phyloP scores from a whole-genome alignment of 176 grass and related monocot genomes.

The Puccinellia tenuiflora region DNA sequence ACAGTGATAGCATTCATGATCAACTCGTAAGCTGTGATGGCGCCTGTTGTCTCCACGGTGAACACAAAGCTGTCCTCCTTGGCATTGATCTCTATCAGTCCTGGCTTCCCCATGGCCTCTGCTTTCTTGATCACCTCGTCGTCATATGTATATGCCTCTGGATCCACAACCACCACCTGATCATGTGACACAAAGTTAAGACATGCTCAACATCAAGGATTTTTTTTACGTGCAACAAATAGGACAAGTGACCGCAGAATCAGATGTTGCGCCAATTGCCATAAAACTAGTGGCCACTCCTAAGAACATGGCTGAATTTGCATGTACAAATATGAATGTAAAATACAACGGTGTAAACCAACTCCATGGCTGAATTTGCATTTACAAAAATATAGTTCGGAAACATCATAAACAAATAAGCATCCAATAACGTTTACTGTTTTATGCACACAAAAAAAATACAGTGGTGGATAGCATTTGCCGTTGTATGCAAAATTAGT shows the following conservation, averaged over 20 bases:
- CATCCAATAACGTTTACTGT: not conserved
- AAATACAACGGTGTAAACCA: not conserved
- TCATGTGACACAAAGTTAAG: not conserved
- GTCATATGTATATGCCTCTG: conserved; percentile 82
- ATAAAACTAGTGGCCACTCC: not conserved
- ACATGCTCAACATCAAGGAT: not conserved
- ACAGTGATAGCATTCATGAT: conserved; percentile 69
- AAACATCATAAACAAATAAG: not conserved
- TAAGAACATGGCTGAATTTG: not conserved
- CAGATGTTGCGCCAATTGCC: not conserved
- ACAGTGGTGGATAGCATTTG: too few species aligned
- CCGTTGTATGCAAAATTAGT: too few species aligned
- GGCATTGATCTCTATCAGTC: conserved; percentile 65
- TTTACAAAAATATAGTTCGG: not conserved
- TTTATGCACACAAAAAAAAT: too few species aligned
- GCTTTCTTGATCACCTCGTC: conserved; percentile 92
- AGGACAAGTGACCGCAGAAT: not conserved
- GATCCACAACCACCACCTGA: conserved; percentile 58
- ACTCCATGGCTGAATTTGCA: not conserved
- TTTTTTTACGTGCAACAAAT: not conserved
- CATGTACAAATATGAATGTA: not conserved
- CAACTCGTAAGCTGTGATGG: conserved; percentile 70
- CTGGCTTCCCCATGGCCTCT: conserved; percentile 86
- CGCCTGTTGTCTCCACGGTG: conserved; percentile 79
- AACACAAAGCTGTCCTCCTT: conserved; percentile 95